Evolutionary conservation across 73 alveolate genomes (phyloP), one percentile per base, ranked within the genome.

Genomic region (Diophrys appendiculata): DNA sequence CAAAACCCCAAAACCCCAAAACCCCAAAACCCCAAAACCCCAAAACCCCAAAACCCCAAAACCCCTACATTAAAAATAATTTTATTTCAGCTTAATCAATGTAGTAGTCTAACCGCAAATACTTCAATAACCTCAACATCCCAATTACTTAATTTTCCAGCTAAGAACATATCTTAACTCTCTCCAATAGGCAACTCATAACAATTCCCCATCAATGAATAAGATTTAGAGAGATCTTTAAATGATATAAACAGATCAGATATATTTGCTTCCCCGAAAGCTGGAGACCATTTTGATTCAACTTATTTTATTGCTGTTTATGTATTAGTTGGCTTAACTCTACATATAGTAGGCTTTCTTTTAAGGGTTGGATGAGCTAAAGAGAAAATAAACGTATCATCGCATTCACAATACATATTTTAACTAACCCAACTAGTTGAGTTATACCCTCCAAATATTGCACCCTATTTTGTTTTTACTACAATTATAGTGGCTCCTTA

Each of bases 351-450:
- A 95, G 14, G 65, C 72, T 29, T 90, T 87, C 22, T 73, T 86
- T 73, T 82, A 70, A 54, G n/a, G n/a, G 76, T 68, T 14, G 95
- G 95, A 88, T 92, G 94, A 34, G 94, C 75, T n/a, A 92, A 69
- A 18, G 91, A 80, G 68, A 92, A 92, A 32, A 92, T 56, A 64
- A 89, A 92, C 1, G 96, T 86, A 73, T 92, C 91, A 52, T 92
- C 98, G 55, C 94, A 86, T 60, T 92, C 96, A 77, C 78, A 80
- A 74, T 92, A 92, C 88, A 92, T 87, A 43, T 90, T 83, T 73
- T 92, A 94, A 30, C 92, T 79, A n/a, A 89, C 87, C 98, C 98
- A 92, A 81, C 95, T 87, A 29, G 91, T 85, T 31, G 98, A 96
- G 68, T 92, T 92, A 76, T 71, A 92, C 27, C 96, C 98, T 28